A percentile compares a stretch with the other conserved stretches of the same genome.
Conservation (phyloP, 345 rosid genomes). For the Zanthoxylum bungeanum region DNA sequence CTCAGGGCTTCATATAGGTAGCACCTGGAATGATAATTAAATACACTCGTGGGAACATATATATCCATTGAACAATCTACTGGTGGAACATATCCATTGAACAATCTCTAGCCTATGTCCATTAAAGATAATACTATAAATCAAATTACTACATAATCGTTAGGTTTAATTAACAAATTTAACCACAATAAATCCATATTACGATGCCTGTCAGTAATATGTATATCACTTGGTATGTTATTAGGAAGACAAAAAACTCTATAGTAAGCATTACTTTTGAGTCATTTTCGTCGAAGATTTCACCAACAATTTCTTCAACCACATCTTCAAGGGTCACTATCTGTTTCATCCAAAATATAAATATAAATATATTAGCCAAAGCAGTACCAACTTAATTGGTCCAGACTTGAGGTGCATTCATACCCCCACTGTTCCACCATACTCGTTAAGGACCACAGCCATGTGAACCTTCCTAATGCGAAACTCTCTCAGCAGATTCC, state of each 20-base stretch:
- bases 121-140: background rate
- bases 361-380: conserved; percentile 9
- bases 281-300: conserved; percentile 96
- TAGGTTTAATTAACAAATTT: background rate
- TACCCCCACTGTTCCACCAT: conserved; percentile 99
- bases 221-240: background rate
- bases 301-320: conserved; percentile 98
- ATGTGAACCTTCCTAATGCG: conserved; percentile 98
- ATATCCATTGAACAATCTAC: background rate
- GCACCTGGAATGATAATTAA: background rate
- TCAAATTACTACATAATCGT: background rate
- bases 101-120: background rate
- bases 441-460: conserved; percentile 98
- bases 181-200: background rate
- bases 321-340: conserved; percentile 93
- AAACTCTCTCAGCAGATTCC: conserved; percentile 99
- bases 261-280: conserved; percentile 58
- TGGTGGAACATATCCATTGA: background rate
- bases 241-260: conserved; percentile 2
- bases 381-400: background rate
- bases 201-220: background rate
- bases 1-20: background rate
- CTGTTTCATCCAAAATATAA: conserved; percentile 43
- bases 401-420: conserved; percentile 26
- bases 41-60: background rate